Base-by-base conservation (phyloP, 306 rosid species). In the Cucurbita ficifolia region DNA sequence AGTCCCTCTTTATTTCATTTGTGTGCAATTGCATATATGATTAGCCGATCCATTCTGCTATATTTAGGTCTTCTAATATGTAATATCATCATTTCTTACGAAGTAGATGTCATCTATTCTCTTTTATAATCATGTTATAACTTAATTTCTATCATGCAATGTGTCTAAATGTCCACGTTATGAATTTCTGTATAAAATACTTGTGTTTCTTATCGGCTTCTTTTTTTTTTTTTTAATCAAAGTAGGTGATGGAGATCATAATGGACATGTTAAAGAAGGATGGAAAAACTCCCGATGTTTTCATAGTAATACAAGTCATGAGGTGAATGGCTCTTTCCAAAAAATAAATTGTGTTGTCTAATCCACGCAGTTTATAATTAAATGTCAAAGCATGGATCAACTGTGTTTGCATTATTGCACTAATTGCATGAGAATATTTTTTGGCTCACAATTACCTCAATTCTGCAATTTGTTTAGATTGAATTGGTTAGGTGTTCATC, bases 211-310 rank as follows among this genome's bases (percentile, higher is more conserved):
- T 76, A 43, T 62, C 76, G 73, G 75, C 33, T 17, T 21, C 54
- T 82, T 75, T 42, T 1, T 48, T 6, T 40, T 6, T 69, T 19
- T 33, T 60, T 6, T 2, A 36, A 81, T 77, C 17, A n/a, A 39
- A 83, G 68, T 79, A 94, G 99, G 81, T 91, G 80, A 85, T 83
- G 84, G 96, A 89, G 49, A 68, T 82, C 61, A 92, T 94, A 67
- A 62, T 78, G 76, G 90, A 89, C 72, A 83, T 89, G 92, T 84
- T 94, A 65, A 74, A 84, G 79, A 87, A 85, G 81, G 91, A 91
- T 12, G 88, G 84, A 33, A 91, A 59, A 84, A 56, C 52, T 82
- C 96, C 87, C 7, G 99, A 94, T 85, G 12, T 70, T 82, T 94
- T 76, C 81, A 88, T 83, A 52, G 46, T 65, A 59, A 79, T 86